Evolutionary conservation across 495 filamentous ascomycete species (phyloP).

Genomic region (Daldinia childiae): DNA sequence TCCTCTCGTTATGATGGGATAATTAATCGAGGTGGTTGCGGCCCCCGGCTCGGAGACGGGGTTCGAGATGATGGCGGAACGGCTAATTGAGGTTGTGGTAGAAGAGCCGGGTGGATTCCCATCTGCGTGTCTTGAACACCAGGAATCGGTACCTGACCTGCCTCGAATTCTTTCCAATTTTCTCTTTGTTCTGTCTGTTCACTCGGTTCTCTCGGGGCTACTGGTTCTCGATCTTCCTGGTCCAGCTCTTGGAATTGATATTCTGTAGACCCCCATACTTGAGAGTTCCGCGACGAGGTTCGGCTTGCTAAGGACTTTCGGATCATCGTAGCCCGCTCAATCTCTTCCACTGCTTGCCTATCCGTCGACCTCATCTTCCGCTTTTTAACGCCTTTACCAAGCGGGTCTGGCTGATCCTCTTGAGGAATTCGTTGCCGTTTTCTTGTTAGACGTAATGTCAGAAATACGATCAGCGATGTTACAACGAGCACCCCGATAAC

Average conservation of each 20-base stretch:
- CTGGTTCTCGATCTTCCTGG: conserved; percentile 29
- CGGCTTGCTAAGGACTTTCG: conserved; percentile 58
- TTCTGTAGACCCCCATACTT: neutral
- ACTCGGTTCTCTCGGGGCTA: conserved; percentile 1
- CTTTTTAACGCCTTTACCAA: conserved; percentile 33
- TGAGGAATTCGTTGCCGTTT: conserved; percentile 38
- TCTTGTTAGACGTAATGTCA: conserved; percentile 35
- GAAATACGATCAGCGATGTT: conserved; percentile 31
- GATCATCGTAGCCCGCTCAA: conserved; percentile 55
- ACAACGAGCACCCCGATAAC: conserved; percentile 45
- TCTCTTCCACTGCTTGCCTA: conserved; percentile 48
- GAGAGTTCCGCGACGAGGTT: conserved; percentile 35
- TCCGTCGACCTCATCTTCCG: conserved; percentile 44
- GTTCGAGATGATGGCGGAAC: conserved; percentile 44
- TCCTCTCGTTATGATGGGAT: conserved; percentile 12
- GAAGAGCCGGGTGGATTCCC: conserved; percentile 37
- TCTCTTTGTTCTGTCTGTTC: conserved; percentile 32
- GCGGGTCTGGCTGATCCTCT: conserved; percentile 31
- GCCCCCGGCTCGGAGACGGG: conserved; percentile 36
- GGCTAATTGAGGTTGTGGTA: conserved; percentile 38
- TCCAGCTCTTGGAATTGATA: conserved; percentile 14
- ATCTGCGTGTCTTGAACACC: conserved; percentile 44
- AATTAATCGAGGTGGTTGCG: conserved; percentile 17
- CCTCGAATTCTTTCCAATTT: conserved; percentile 44
- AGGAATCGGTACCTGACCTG: conserved; percentile 42